Base-by-base conservation (phyloP, 192 early-diverging fungal species). In the Rhizoclosmatium sp. region DNA sequence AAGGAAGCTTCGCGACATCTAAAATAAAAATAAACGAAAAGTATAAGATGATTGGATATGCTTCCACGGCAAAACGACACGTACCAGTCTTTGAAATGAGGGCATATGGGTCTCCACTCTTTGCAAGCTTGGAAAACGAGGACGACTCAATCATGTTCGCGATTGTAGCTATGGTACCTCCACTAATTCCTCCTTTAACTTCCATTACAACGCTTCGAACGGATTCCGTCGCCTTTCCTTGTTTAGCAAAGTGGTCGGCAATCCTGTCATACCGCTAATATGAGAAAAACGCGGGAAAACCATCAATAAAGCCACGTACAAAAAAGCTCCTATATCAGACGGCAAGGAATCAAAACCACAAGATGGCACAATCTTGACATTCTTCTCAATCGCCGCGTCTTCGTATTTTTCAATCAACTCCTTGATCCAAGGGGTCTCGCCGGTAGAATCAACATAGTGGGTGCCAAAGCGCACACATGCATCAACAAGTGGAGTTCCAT, bases 321-420 rank as follows among this genome's bases (percentile, higher is more conserved):
- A 90, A 58, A 92, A 89, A 31, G 91, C 87, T 23, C 94, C 93
- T 10, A 98, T 78, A 76, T 98, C 96, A 16, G 93, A 94, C 1
- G 96, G 96, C 2, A 98, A 90, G 40, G 93, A 94, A 79, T 98
- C 97, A 80, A 97, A 98, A 2, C 95, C 97, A 79, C 94, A 96
- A 47, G 88, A 73, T 23, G 94, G 91, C 2, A 95, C 92, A 65
- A 98, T 90, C n/a, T 92, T 84, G 4, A 91, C 89, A 45, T 89
- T 86, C 46, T 89, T 91, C 21, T 78, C 82, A 23, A 81, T 78
- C 1, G 97, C 97, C 61, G 85, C 46, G 2, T 91, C 87, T 62
- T 94, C 90, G 69, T 92, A 91, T 62, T 89, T 84, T 65, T 89
- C 76, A 67, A 93, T 90, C 74, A 95, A 89, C 9, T 87, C 69